Evolutionary conservation across 352 stramenopile genomes (phyloP).

Genomic region (Pythium brachiatum): DNA sequence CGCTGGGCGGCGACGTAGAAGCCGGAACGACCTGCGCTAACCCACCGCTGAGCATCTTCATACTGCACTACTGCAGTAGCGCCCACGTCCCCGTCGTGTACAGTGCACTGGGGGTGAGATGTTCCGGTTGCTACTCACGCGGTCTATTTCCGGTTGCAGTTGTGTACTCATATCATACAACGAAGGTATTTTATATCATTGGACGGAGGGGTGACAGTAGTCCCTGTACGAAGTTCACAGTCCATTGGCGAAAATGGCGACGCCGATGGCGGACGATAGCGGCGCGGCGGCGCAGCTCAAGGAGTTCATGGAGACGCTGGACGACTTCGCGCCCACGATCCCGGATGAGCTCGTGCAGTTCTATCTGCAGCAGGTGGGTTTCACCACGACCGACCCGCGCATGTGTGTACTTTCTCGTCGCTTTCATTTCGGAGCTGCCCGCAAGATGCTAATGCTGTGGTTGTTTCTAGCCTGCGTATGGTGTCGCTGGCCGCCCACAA

Average conservation of each 20-base stretch:
- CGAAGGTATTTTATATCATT: background rate
- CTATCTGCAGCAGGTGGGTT: slow-evolving; percentile 72
- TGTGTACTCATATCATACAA: slow-evolving; percentile 1
- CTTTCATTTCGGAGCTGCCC: background rate
- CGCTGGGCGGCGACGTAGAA: background rate
- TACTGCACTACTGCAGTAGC: no score
- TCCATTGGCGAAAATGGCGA: background rate
- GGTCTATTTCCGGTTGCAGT: background rate
- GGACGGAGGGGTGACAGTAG: background rate
- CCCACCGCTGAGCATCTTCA: background rate
- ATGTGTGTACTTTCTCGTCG: slow-evolving; percentile 32
- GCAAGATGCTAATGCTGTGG: slow-evolving; percentile 2
- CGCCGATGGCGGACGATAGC: slow-evolving; percentile 5
- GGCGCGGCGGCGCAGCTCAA: slow-evolving; percentile 42
- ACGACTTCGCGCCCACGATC: slow-evolving; percentile 60
- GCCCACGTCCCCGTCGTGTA: background rate
- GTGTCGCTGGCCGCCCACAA: slow-evolving; percentile 74
- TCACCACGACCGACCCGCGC: slow-evolving; percentile 61
- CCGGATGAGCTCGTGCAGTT: slow-evolving; percentile 75
- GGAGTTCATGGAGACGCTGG: slow-evolving; percentile 65
- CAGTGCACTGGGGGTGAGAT: no score
- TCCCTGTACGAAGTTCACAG: background rate
- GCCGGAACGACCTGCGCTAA: background rate
- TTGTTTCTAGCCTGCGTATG: slow-evolving; percentile 45
- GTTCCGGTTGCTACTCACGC: no score